phyloP scores from a whole-genome alignment of 129 eudicot genomes.

The Tagetes patula region DNA sequence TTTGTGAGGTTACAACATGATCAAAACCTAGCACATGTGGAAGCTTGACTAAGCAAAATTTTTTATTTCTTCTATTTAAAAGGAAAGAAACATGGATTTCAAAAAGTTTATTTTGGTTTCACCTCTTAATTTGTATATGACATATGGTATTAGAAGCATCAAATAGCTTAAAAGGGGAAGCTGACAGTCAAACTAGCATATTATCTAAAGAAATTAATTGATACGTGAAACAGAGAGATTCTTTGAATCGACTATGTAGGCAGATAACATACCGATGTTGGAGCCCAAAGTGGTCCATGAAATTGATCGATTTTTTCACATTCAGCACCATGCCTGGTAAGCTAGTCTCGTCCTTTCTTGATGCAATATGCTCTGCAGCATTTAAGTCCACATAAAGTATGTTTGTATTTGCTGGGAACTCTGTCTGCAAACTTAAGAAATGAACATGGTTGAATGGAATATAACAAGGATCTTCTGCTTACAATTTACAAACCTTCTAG shows the following conservation, averaged over 20 bases:
- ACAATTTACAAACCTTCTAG: not conserved
- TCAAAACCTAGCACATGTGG: not conserved
- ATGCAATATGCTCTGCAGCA: slow-evolving; percentile 82
- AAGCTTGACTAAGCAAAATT: slow-evolving; percentile 5
- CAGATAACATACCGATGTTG: slow-evolving; percentile 52
- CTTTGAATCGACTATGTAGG: slow-evolving; percentile 21
- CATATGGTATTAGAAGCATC: not conserved
- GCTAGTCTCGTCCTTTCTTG: slow-evolving; percentile 65
- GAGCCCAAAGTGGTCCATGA: slow-evolving; percentile 68
- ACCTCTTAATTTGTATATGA: not conserved
- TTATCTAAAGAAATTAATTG: not conserved
- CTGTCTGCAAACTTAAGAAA: slow-evolving; percentile 78
- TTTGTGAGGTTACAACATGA: not conserved
- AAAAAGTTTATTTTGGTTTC: not conserved
- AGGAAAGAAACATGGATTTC: not conserved
- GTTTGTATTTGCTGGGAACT: slow-evolving; percentile 98
- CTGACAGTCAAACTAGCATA: not conserved
- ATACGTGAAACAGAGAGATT: slow-evolving; percentile 13
- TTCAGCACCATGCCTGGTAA: slow-evolving; percentile 97
- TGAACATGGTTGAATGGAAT: slow-evolving; percentile 32
- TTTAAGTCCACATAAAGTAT: slow-evolving; percentile 87
- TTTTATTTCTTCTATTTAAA: not conserved
- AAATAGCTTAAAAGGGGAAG: not conserved
- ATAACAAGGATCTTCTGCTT: slow-evolving; percentile 15
- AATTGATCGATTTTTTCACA: slow-evolving; percentile 70